Percentiles rank a stretch among this genome's conserved stretches.
Evolutionary conservation across 148 eudicot species (phyloP).

Genomic region (Cornus florida): DNA sequence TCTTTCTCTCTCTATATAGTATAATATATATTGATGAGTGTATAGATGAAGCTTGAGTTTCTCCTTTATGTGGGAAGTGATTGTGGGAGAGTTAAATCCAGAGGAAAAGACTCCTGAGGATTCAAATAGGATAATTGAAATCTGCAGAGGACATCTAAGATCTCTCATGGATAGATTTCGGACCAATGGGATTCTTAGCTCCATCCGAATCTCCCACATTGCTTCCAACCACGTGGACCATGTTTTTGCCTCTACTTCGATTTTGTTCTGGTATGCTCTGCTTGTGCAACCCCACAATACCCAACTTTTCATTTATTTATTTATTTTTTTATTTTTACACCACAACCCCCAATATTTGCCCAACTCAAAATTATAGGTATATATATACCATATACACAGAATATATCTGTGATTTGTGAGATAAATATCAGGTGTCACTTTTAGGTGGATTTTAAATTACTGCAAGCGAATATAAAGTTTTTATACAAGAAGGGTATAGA

Average conservation of each 20-base stretch:
- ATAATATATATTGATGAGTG: background rate
- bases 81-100: constrained; percentile 44
- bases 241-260: constrained; percentile 18
- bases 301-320: background rate
- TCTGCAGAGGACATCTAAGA: constrained; percentile 29
- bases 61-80: constrained; percentile 7
- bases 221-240: constrained; percentile 33
- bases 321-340: too few species aligned
- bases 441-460: too few species aligned
- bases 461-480: too few species aligned
- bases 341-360: too few species aligned
- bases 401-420: too few species aligned
- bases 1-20: background rate
- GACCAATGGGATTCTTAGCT: constrained; percentile 52
- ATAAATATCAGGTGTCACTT: too few species aligned
- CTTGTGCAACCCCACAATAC: background rate
- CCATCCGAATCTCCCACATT: constrained; percentile 18
- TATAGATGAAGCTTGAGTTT: background rate
- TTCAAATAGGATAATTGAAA: constrained; percentile 83
- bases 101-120: constrained; percentile 27
- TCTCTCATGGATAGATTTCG: constrained; percentile 53
- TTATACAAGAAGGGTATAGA: too few species aligned
- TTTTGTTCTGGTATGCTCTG: background rate
- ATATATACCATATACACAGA: too few species aligned
- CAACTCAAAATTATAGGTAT: too few species aligned